Conservation (phyloP, 441 rosid species). For the Adansonia rubrostipa region DNA sequence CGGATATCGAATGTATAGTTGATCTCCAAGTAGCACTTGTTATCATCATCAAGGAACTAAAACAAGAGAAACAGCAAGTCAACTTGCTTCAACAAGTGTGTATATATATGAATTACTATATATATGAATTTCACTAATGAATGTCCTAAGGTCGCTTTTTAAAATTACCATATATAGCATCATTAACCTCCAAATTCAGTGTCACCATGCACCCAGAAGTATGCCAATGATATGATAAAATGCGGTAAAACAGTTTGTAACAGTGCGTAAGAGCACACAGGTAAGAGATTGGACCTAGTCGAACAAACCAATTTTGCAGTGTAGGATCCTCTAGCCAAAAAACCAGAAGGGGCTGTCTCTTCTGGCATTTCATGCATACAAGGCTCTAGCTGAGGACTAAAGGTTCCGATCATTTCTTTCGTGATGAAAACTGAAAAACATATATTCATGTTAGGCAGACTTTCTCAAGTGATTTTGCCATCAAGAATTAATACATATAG, state of each 20-base stretch:
- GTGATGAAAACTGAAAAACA: conserved; percentile 48
- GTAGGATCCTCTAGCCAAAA: conserved; percentile 65
- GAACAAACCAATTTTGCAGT: conserved; percentile 68
- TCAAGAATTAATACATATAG: not conserved
- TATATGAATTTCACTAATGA: too few relatives aligned
- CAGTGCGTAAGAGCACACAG: not conserved
- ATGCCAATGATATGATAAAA: not conserved
- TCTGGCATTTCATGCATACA: conserved; percentile 63
- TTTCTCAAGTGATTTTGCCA: not conserved
- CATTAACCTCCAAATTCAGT: not conserved
- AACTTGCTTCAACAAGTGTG: not conserved
- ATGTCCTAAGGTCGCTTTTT: too few relatives aligned
- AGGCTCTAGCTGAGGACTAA: conserved; percentile 65
- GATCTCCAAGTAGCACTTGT: conserved; percentile 85
- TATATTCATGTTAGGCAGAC: conserved; percentile 2
- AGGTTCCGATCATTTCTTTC: conserved; percentile 72
- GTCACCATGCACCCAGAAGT: not conserved
- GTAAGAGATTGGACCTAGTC: not conserved
- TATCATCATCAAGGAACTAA: conserved; percentile 88
- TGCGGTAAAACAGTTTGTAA: not conserved
- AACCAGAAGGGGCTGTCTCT: conserved; percentile 65
- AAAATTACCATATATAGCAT: not conserved
- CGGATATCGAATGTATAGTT: conserved; percentile 84
- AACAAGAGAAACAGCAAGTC: not conserved
- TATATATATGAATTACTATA: too few relatives aligned